Evolutionary conservation across 116 monocot species (phyloP).

Genomic region (Phalaenopsis hybrid): DNA sequence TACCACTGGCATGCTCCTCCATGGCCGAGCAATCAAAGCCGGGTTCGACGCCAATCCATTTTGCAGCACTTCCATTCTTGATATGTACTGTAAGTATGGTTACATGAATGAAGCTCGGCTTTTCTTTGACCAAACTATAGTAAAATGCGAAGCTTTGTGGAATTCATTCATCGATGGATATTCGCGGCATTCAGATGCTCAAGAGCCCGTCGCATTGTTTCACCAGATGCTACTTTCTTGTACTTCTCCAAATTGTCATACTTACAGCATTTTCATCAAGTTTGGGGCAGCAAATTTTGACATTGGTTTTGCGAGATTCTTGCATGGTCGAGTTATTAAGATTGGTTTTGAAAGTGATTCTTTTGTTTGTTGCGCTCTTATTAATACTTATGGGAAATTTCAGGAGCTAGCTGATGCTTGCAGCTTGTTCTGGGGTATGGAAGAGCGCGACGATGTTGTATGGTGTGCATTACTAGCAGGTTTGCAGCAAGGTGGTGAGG

Average conservation of each 20-base stretch:
- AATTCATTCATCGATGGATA: conserved; percentile 21
- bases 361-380: conserved; percentile 24
- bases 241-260: conserved; percentile 12
- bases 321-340: conserved; percentile 12
- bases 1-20: conserved; percentile 11
- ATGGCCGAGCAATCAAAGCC: conserved; percentile 11
- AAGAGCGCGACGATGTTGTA: conserved; percentile 18
- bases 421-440: conserved; percentile 13
- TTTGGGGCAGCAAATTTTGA: neutral
- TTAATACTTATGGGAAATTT: conserved; percentile 20
- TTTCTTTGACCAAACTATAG: conserved; percentile 10
- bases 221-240: conserved; percentile 14
- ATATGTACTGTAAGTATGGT: conserved; percentile 13
- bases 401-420: conserved; percentile 9
- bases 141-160: conserved; percentile 19
- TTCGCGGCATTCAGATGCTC: neutral
- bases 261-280: conserved; percentile 22
- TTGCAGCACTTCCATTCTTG: conserved; percentile 19
- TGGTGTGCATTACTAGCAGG: conserved; percentile 16
- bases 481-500: conserved; percentile 5
- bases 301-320: conserved; percentile 3
- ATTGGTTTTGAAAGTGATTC: conserved; percentile 5
- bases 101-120: conserved; percentile 11
- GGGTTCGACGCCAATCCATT: conserved; percentile 17
- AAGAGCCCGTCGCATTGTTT: conserved; percentile 13